Evolutionary conservation across 129 eudicot genomes (phyloP), one percentile per base, ranked within the genome.

Genomic region (Artemisia tridentata): DNA sequence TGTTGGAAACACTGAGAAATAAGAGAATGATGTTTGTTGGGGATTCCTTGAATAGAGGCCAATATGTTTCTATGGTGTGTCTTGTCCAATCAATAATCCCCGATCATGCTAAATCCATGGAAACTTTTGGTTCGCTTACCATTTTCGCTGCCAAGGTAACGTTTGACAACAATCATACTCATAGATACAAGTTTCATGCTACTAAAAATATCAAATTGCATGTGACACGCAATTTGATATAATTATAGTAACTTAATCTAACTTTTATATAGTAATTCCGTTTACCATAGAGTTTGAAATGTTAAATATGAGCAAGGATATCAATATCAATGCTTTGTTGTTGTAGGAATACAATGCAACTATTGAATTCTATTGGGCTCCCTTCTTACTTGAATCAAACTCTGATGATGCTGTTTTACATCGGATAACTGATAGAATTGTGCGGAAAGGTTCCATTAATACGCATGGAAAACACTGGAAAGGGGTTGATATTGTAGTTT

Each of bases 291-390:
- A 29, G 2, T n/a, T 7, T 3, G 15, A 43, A 5, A 45, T 43
- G 17, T 43, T 65, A 21, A 18, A 10, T 45, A 65, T 19, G 5
- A 68, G 20, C 11, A 23, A 23, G 41, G n/a, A 66, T 7, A 51
- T 51, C 13, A 23, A 54, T 25, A 67, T 51, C 15, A 4, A 15
- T 69, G 51, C 5, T 49, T 14, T 18, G 21, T 29, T 1, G 3
- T 55, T 77, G 49, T 64, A 90, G 98, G 89, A 93, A 13, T 93
- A 93, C 66, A 89, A 93, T 43, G 91, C 99, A 21, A 93, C 91
- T 3, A 90, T 93, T 38, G 99, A 93, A 76, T 93, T 93, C 81
- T 93, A 93, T 56, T 93, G 99, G 99, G 99, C 99, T 19, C 99
- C 98, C 2, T 93, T 93, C 72, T 84, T 93, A 34, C 82, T 93